Evolutionary conservation across 1,284 basidiomycete genomes (phyloP).

Genomic region (Fereydounia khargensis): DNA sequence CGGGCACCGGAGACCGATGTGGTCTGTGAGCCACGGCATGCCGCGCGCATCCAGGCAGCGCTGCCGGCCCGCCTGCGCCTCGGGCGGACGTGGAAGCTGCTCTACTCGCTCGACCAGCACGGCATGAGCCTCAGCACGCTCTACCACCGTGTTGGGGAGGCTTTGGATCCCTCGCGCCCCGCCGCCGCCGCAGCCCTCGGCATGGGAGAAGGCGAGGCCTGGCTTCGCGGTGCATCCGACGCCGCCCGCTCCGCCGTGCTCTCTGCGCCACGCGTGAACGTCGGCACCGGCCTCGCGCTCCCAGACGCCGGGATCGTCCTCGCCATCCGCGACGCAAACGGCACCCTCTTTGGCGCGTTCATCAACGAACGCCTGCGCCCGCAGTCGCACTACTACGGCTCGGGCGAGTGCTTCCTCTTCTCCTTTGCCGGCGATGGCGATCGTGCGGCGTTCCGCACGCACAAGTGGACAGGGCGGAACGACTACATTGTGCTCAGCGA

Average conservation of each 20-base stretch:
- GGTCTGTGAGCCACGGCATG: constrained; percentile 43
- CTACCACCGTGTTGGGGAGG: constrained; percentile 39
- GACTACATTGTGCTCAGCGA: constrained; percentile 81
- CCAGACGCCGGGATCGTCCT: constrained; percentile 47
- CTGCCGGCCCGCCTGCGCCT: constrained; percentile 79
- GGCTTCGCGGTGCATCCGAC: constrained; percentile 41
- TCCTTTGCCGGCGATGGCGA: constrained; percentile 11
- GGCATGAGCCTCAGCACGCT: constrained; percentile 88
- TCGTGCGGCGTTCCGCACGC: constrained; percentile 63
- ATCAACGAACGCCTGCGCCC: constrained; percentile 49
- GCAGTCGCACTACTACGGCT: constrained; percentile 50
- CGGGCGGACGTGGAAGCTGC: constrained; percentile 74
- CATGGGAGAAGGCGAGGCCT: constrained; percentile 20
- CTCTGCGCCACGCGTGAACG: constrained; percentile 6
- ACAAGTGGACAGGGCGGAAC: constrained; percentile 84
- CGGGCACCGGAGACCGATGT: constrained; percentile 42
- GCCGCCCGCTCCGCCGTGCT: constrained; percentile 35
- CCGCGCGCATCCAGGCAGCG: constrained; percentile 40
- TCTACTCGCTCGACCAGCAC: constrained; percentile 93
- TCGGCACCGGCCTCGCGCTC: constrained; percentile 29
- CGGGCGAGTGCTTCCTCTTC: constrained; percentile 46
- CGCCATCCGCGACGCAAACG: constrained; percentile 43
- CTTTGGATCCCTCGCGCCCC: constrained; percentile 17
- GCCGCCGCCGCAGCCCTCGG: constrained; percentile 6
- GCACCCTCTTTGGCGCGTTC: constrained; percentile 54